Percentiles rank a stretch among this genome's conserved stretches.
Conservation (phyloP, 2,329 filamentous ascomycete genomes). For the Dryadomyces quercus-mongolicae region DNA sequence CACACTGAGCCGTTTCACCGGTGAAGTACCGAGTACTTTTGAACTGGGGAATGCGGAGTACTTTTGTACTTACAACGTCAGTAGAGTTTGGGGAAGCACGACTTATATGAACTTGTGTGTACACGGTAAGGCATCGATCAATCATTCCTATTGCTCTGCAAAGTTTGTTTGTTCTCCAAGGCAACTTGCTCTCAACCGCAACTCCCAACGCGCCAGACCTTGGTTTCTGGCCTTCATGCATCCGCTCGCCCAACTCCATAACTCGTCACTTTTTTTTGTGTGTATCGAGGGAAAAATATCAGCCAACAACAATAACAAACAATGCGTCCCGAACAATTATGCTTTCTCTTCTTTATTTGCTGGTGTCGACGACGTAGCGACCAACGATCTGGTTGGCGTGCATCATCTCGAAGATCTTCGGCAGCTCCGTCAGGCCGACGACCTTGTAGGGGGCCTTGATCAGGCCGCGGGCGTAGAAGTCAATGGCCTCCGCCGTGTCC, state of each 20-base stretch:
- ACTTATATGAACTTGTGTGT: no score
- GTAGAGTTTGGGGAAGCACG: no score
- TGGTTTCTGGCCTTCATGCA: not conserved
- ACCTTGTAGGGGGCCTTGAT: constrained; percentile 84
- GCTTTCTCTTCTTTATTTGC: constrained; percentile 19
- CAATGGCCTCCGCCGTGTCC: constrained; percentile 78
- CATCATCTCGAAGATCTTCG: constrained; percentile 70
- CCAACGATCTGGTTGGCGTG: constrained; percentile 59
- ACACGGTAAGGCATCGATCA: no score
- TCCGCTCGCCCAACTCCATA: not conserved
- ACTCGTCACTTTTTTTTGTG: constrained; percentile 27
- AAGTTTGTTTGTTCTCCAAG: no score
- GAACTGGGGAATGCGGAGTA: not conserved
- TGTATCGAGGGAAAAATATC: constrained; percentile 27
- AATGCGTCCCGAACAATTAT: no score
- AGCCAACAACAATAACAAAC: no score
- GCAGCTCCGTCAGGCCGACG: constrained; percentile 67
- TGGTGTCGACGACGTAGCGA: constrained; percentile 67
- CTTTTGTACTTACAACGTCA: no score
- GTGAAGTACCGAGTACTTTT: not conserved
- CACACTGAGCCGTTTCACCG: not conserved
- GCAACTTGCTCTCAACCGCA: not conserved
- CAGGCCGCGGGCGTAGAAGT: constrained; percentile 74
- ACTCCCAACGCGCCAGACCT: not conserved
- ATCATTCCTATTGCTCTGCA: no score